Base-by-base conservation (phyloP, 805 yeast genomes). In the Candida schatavii region DNA sequence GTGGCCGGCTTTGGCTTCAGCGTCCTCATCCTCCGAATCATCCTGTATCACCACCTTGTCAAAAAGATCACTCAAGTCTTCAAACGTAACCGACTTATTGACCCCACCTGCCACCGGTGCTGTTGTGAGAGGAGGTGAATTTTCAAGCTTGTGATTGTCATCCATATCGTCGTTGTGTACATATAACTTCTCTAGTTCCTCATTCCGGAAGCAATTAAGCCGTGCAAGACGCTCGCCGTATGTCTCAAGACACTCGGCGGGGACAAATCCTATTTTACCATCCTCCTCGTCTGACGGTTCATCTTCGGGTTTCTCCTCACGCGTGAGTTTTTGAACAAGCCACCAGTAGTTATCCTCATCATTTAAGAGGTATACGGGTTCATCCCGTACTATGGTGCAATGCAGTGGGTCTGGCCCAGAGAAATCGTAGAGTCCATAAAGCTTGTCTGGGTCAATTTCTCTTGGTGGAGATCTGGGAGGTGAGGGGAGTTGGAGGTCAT, bases 341-440 rank as follows among this genome's bases (percentile, higher is more conserved):
- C 99, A 93, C 99, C 99, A 93, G 64, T 93, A 93, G 46, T 87
- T 77, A 63, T 93, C 97, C 37, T 85, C 82, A 56, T 93, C 99
- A 56, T 88, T 89, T 27, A 93, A 66, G 15, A 93, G 66, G 34
- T 77, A 70, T 48, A 95, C 91, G 1, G 95, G 82, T 53, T 88
- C 96, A 55, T 91, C 90, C 49, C 88, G 80, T 17, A 68, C 59
- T 9, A 91, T 72, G 44, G 84, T 80, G 50, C 96, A 85, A 64
- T 91, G 99, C 35, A 93, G 88, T 3, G 91, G 89, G 56, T 89
- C 97, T 4, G 96, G 95, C 1, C 97, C 98, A 39, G 74, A 75
- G 54, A 93, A 91, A 39, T 89, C 89, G 52, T 85, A 88, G 25
- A 90, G 66, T 0, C 97, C 97, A 60, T 90, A 90, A 22, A 90